Conservation (phyloP, 495 filamentous ascomycete species). For the Pseudomonodictys pantanalensis region DNA sequence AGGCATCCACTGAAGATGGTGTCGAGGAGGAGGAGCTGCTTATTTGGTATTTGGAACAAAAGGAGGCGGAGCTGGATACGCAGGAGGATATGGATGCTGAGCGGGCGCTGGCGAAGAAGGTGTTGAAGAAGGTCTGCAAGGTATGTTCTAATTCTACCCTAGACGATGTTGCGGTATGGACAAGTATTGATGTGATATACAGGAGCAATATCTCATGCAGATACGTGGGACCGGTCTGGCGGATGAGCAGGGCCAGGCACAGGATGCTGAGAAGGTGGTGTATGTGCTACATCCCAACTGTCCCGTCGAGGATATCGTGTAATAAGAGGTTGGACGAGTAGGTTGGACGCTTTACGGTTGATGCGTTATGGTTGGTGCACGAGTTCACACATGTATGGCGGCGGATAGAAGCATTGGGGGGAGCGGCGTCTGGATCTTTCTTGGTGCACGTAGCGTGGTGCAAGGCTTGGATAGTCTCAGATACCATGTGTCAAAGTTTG, state of each 20-base stretch:
- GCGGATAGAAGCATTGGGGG: too few species aligned
- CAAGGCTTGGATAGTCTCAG: too few species aligned
- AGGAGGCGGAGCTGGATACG: conserved; percentile 74
- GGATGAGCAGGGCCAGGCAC: conserved; percentile 52
- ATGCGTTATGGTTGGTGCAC: too few species aligned
- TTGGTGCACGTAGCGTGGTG: too few species aligned
- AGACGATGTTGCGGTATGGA: background rate
- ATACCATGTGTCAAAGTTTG: too few species aligned
- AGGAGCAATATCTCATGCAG: conserved; percentile 92
- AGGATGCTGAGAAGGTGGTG: conserved; percentile 57
- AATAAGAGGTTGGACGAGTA: too few species aligned
- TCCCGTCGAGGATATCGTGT: conserved; percentile 63
- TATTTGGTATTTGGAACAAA: conserved; percentile 92
- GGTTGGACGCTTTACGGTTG: too few species aligned
- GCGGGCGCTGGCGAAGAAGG: conserved; percentile 74
- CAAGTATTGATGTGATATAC: conserved; percentile 20
- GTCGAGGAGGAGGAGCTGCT: conserved; percentile 83
- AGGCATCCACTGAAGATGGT: conserved; percentile 70
- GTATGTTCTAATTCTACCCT: conserved; percentile 62
- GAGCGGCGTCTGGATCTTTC: too few species aligned
- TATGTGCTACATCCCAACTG: conserved; percentile 97
- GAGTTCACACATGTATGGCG: too few species aligned
- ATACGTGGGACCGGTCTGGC: conserved; percentile 81
- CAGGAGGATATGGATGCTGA: conserved; percentile 79
- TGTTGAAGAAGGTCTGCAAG: conserved; percentile 95